Percentiles rank a stretch among this genome's conserved stretches.
Evolutionary conservation across 495 filamentous ascomycete genomes (phyloP).

Genomic region (Podospora anserina): DNA sequence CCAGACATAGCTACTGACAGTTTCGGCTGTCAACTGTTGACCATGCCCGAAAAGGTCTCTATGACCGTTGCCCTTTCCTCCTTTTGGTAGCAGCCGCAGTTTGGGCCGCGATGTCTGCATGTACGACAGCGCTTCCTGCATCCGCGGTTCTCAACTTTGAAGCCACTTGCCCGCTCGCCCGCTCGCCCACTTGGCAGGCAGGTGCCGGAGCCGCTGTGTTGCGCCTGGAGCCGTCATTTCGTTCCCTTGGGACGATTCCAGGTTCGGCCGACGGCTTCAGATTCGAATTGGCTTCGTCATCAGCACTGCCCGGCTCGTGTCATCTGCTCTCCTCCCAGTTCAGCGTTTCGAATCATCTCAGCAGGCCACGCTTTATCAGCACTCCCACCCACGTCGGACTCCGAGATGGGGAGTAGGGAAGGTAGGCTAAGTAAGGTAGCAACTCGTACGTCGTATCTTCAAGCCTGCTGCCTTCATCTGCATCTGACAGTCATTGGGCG

Average conservation of each 20-base stretch:
- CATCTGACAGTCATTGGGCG: background rate
- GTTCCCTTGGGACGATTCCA: background rate
- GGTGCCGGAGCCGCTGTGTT: background rate
- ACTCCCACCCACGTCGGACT: background rate
- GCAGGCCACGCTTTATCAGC: too few relatives aligned
- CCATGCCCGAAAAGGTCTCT: background rate
- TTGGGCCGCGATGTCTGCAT: constrained; percentile 11
- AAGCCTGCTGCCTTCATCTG: background rate
- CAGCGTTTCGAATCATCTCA: background rate
- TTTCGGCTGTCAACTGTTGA: background rate
- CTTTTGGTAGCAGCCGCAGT: constrained; percentile 17
- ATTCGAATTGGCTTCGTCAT: background rate
- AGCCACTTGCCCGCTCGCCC: background rate
- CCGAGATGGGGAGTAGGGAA: background rate
- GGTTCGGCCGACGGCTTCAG: background rate
- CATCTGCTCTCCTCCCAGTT: background rate
- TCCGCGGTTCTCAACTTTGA: background rate
- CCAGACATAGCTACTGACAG: background rate
- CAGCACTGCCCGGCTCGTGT: background rate
- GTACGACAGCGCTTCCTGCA: background rate
- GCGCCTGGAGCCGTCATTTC: background rate
- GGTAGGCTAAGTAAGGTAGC: too few relatives aligned
- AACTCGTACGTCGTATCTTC: background rate
- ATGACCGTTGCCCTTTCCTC: background rate
- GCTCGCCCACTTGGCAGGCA: background rate